Base-by-base conservation (phyloP, 2,329 filamentous ascomycete species). In the Xylaria sp. region DNA sequence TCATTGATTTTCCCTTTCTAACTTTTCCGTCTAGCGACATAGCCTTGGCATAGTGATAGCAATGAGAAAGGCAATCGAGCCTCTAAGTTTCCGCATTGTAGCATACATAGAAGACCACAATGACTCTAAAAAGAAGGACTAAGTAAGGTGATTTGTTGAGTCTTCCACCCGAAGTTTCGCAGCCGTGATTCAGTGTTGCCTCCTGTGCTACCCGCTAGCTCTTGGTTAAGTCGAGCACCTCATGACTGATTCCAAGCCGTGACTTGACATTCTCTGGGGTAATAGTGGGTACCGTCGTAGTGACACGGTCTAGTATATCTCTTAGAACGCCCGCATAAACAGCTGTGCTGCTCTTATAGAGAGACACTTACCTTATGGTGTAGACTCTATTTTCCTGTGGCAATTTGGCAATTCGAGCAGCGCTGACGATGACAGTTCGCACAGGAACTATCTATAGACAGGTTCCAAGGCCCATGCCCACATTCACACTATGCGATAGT, bases 381-480 rank as follows among this genome's bases (percentile, higher is more conserved):
- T 23, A 18, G 20, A 8, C 1, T 18, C 15, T 57, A 59, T 46
- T 63, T 62, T 13, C 8, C 12, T 1, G 15, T 1, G 2, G 1
- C 7, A n/a, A 12, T 20, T 20, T 9, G 46, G n/a, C 66, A 68
- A 1, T n/a, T 1, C 1, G 2, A 0, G 31, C 66, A 68, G 20
- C 41, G 28, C 20, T 2, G 18, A 57, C 57, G 56, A 0, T 7
- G 1, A 28, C 66, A 68, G 9, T 15, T 15, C 0, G 48, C 48
- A 18, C 66, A 68, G 8, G 56, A 20, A 5, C 4, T 23, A 46
- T 68, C 56, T 10, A 56, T 2, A 2, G 4, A 1, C 0, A 7
- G 0, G n/a, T 56, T 61, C 61, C 61, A 65, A 1, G 66, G 62
- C 2, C 66, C 66, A 8, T 65, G 57, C 12, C 39, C 51, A n/a